Evolutionary conservation across 805 yeast species (phyloP).

Genomic region (Blastobotrys attinorum): DNA sequence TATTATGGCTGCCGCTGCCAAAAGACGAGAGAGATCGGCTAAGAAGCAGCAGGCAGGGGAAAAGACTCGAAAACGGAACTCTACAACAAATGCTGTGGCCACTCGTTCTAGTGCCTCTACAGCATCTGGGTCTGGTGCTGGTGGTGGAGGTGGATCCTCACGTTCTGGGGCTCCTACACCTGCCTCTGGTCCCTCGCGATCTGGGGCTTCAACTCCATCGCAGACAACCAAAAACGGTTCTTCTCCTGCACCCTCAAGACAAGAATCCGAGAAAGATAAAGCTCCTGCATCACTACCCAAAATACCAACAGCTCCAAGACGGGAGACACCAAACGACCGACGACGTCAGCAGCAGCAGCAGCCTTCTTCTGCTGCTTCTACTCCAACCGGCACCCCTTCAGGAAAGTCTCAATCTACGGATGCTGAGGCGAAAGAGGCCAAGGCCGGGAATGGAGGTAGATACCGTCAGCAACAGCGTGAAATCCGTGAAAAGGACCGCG

Average conservation of each 20-base stretch:
- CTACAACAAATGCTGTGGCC: not conserved
- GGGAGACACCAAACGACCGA: not conserved
- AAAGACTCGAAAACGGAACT: not conserved
- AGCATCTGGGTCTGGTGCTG: constrained; percentile 1
- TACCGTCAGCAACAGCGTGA: not conserved
- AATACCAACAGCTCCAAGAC: not conserved
- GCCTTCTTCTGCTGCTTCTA: not conserved
- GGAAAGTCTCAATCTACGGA: not conserved
- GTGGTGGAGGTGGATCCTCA: not conserved
- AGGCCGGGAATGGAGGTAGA: not conserved
- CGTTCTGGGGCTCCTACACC: not conserved
- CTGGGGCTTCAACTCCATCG: not conserved
- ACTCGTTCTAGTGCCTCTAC: not conserved
- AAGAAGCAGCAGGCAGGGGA: not conserved
- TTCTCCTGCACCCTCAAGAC: no score
- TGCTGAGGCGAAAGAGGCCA: not conserved
- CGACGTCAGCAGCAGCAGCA: not conserved
- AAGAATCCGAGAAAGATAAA: not conserved
- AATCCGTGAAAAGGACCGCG: not conserved
- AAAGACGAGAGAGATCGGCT: constrained; percentile 15
- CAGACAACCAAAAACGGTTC: no score
- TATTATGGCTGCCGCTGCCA: constrained; percentile 20
- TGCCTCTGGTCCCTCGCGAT: not conserved
- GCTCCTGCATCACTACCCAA: not conserved
- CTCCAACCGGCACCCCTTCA: not conserved